Base-by-base conservation (phyloP, 140 eudicot genomes). In the Bidens hawaiensis region DNA sequence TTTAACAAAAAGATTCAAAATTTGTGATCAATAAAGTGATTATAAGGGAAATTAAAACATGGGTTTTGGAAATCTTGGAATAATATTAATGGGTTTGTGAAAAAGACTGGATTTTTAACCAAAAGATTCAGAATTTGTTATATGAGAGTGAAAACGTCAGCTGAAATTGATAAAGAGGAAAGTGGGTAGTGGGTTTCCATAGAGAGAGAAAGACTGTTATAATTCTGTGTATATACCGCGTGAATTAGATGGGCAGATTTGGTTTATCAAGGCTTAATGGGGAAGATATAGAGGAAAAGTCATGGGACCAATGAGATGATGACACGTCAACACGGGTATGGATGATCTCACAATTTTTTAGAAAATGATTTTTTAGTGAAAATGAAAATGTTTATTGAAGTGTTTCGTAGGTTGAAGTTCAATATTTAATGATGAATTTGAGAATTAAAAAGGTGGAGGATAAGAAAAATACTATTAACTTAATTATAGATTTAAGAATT, bases 211-310 rank as follows among this genome's bases (percentile, higher is more conserved):
- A 22, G 6, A n/a, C 2, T 4, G 60, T 26, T 54, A 14, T 54
- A 26, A 54, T 54, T 54, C 60, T 54, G 40, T 54, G 60, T 54
- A 54, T 54, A 26, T 54, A 54, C 60, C 60, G 40, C 60, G 60
- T 54, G 15, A 4, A 54, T 54, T n/a, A 14, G 6, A 5, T n/a
- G 60, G 60, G n/a, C 60, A 14, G 3, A 2, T 6, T 5, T 25
- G 60, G 60, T n/a, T 26, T 54, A 16, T 2, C n/a, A 7, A 53
- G 60, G 60, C 60, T 54, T 54, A 54, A n/a, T n/a, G 60, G 13
- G 13, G 60, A 54, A 54, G 60, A 26, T 54, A 54, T 3, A 54
- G 40, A n/a, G 5, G 31, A 54, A 27, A 54, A 54, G 60, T 54
- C 60, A 54, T 54, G 2, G 13, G 0, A 54, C 40, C 40, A 54